Evolutionary conservation across 805 yeast species (phyloP).

Genomic region (Candida verbasci): DNA sequence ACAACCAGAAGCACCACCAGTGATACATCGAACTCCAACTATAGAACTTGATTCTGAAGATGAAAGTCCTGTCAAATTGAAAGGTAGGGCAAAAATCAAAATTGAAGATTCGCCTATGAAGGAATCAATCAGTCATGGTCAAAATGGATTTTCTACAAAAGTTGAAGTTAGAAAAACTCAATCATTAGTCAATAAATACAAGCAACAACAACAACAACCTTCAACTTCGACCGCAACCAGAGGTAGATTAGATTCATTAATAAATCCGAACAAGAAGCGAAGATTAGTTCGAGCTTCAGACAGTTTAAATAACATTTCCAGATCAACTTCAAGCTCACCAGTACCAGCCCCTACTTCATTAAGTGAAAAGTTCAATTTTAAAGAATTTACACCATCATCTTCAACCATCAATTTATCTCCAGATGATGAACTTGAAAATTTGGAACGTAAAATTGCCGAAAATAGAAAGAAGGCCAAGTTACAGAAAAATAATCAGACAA

Average conservation of each 20-base stretch:
- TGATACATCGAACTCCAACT: too few species aligned
- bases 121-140: too few species aligned
- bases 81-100: constrained; percentile 29
- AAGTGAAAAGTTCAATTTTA: constrained; percentile 8
- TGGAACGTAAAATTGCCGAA: constrained; percentile 36
- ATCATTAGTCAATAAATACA: constrained; percentile 41
- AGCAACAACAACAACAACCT: constrained; percentile 18
- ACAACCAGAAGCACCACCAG: too few species aligned
- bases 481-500: constrained; percentile 6
- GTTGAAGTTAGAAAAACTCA: constrained; percentile 38
- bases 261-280: constrained; percentile 19
- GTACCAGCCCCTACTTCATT: constrained; percentile 10
- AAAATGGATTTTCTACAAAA: constrained; percentile 25
- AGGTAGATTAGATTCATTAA: constrained; percentile 9
- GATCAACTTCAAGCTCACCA: constrained; percentile 8
- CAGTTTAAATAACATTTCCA: neutral
- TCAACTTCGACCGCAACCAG: constrained; percentile 20
- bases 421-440: constrained; percentile 31
- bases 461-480: constrained; percentile 22
- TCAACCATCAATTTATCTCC: constrained; percentile 2
- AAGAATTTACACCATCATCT: neutral
- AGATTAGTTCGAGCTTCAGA: constrained; percentile 26
- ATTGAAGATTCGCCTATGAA: constrained; percentile 16
- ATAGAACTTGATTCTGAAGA: constrained; percentile 27
- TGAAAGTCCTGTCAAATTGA: constrained; percentile 30